A percentile compares a stretch with the other conserved stretches of the same genome.
phyloP scores from a whole-genome alignment of 1,284 basidiomycete species.

The Paramarasmius palmivorus region DNA sequence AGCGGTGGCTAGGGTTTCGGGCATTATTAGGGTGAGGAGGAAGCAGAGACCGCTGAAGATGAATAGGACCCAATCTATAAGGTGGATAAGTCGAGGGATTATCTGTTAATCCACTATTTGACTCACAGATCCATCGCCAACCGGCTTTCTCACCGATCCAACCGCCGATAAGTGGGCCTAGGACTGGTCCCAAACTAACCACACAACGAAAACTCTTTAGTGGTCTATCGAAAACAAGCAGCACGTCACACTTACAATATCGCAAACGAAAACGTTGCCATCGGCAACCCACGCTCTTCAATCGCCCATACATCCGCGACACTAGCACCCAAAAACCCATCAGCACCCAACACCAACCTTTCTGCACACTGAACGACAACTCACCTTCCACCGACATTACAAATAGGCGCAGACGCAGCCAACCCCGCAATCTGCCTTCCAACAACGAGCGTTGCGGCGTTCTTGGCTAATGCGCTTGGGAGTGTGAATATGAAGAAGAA shows the following conservation, averaged over 20 bases:
- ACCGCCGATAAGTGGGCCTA: constrained; percentile 56
- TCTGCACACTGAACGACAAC: no score
- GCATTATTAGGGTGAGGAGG: constrained; percentile 50
- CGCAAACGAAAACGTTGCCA: constrained; percentile 61
- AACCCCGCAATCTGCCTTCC: constrained; percentile 64
- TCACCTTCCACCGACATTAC: constrained; percentile 40
- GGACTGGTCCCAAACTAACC: constrained; percentile 47
- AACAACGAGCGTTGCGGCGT: constrained; percentile 59
- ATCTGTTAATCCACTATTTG: not conserved
- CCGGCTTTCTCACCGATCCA: constrained; percentile 37
- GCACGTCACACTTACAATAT: constrained; percentile 44
- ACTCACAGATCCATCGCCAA: constrained; percentile 56
- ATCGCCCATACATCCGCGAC: constrained; percentile 57
- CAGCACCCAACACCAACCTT: no score
- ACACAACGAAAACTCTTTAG: no score
- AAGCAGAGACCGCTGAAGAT: constrained; percentile 52
- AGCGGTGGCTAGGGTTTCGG: constrained; percentile 55
- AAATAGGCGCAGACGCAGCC: constrained; percentile 46
- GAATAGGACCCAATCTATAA: constrained; percentile 54
- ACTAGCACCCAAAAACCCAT: constrained; percentile 22
- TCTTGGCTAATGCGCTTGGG: constrained; percentile 59
- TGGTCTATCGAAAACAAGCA: not conserved
- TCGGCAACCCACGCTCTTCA: constrained; percentile 61
- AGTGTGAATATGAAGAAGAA: constrained; percentile 63
- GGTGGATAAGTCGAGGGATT: no score